These are phyloP conservation scores for Astrephomene gubernaculifera DNA, from an alignment of 139 green algal species.

Conservation along the genomic window DNA sequence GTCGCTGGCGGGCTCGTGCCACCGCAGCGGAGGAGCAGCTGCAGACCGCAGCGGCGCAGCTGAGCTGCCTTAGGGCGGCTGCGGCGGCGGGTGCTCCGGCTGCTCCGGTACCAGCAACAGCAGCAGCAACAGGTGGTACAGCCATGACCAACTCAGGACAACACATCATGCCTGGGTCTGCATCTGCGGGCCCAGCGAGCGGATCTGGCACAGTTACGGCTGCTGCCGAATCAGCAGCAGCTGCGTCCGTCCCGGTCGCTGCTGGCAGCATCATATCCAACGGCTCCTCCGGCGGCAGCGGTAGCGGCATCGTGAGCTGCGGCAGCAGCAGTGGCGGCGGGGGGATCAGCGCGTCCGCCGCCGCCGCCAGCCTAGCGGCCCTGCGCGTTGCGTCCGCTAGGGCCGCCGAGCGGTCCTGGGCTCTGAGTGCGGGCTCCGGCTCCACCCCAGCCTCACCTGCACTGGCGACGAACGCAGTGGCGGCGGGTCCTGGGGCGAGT, in stretches of 20 bases:
- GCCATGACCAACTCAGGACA: not conserved
- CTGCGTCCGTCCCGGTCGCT: not conserved
- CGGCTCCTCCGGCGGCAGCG: not conserved
- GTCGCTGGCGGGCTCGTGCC: slow-evolving; percentile 4
- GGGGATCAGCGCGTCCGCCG: not conserved
- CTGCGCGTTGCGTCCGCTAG: no score
- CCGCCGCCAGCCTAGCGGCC: no score
- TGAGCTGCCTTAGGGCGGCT: not conserved
- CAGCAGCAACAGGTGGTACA: not conserved
- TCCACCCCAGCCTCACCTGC: no score
- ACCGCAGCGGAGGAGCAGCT: slow-evolving; percentile 33
- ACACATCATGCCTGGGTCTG: no score
- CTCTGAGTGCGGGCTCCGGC: no score
- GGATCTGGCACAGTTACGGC: no score
- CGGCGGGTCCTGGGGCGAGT: no score
- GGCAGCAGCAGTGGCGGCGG: not conserved
- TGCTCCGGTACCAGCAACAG: not conserved
- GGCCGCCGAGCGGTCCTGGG: no score
- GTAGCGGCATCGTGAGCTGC: not conserved
- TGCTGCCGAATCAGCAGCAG: not conserved
- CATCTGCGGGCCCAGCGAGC: no score
- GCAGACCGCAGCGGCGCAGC: slow-evolving; percentile 10
- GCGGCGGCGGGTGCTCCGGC: not conserved
- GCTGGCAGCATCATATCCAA: not conserved
- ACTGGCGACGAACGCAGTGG: no score